phyloP scores from a whole-genome alignment of 2,329 filamentous ascomycete species.

The Colletotrichum chrysophilum region DNA sequence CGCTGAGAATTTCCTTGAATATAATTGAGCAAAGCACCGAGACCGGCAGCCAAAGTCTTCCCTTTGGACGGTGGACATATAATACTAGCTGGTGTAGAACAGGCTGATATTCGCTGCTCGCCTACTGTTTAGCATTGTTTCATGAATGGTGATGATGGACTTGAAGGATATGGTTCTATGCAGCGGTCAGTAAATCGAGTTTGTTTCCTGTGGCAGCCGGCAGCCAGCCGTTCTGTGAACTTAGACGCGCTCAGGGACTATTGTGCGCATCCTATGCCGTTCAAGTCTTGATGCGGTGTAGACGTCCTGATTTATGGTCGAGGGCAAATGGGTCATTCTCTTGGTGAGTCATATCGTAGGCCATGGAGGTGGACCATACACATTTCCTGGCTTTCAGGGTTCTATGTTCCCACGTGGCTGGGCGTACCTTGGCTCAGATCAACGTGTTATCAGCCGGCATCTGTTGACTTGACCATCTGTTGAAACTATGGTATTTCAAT shows the following conservation, averaged over 20 bases:
- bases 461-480: neutral
- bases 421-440: neutral
- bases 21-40: neutral
- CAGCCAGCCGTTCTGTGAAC: neutral
- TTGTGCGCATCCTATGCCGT: neutral
- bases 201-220: neutral
- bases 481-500: neutral
- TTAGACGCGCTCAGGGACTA: neutral
- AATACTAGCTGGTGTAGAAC: rapidly evolving
- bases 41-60: neutral
- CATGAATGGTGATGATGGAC: too few species aligned
- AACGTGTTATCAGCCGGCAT: neutral
- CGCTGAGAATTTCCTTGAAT: rapidly evolving
- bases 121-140: too few species aligned
- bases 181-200: neutral
- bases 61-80: rapidly evolving
- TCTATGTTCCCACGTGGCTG: neutral
- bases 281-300: neutral
- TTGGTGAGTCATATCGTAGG: neutral
- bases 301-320: neutral
- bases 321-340: neutral
- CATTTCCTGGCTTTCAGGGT: neutral
- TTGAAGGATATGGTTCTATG: neutral
- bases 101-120: neutral
- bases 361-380: neutral